Conservation (phyloP, 1,139 yeast genomes). For the Geotrichum citri-aurantii region DNA sequence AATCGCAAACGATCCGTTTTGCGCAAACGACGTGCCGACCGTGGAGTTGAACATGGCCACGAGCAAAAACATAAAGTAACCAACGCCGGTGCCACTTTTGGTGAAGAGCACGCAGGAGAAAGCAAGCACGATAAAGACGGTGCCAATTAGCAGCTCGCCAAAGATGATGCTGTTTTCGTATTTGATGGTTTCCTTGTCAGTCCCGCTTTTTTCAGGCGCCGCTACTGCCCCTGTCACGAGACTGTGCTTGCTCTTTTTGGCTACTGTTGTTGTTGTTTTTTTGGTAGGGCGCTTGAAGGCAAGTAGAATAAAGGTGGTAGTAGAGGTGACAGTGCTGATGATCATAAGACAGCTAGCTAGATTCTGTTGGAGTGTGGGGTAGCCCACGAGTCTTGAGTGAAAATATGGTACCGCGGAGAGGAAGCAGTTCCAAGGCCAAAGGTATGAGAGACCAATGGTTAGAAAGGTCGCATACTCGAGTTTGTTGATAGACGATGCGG, state of each 20-base stretch:
- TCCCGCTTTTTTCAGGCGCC: slow-evolving; percentile 34
- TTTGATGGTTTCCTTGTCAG: slow-evolving; percentile 53
- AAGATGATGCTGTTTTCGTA: slow-evolving; percentile 53
- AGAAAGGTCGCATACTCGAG: slow-evolving; percentile 12
- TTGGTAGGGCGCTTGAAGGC: slow-evolving; percentile 35
- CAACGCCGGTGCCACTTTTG: slow-evolving; percentile 36
- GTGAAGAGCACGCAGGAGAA: slow-evolving; percentile 31
- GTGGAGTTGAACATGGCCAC: slow-evolving; percentile 42
- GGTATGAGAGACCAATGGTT: slow-evolving; percentile 27
- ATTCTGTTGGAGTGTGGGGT: slow-evolving; percentile 33
- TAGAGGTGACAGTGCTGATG: slow-evolving; percentile 68
- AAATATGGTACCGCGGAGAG: slow-evolving; percentile 82
- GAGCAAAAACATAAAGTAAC: slow-evolving; percentile 43
- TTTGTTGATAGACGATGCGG: slow-evolving; percentile 2
- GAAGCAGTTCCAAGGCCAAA: slow-evolving; percentile 98
- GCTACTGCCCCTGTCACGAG: background rate
- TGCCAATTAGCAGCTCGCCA: slow-evolving; percentile 56
- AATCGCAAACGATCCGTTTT: slow-evolving; percentile 85
- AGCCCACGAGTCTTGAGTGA: slow-evolving; percentile 13
- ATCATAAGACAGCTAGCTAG: slow-evolving; percentile 89
- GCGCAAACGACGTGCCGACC: slow-evolving; percentile 59
- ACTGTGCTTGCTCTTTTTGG: background rate
- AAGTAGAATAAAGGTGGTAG: slow-evolving; percentile 53
- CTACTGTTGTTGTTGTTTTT: no score
- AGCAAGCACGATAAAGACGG: slow-evolving; percentile 46